Evolutionary conservation across 2,329 filamentous ascomycete species (phyloP).

Genomic region (Xylaria sp.): DNA sequence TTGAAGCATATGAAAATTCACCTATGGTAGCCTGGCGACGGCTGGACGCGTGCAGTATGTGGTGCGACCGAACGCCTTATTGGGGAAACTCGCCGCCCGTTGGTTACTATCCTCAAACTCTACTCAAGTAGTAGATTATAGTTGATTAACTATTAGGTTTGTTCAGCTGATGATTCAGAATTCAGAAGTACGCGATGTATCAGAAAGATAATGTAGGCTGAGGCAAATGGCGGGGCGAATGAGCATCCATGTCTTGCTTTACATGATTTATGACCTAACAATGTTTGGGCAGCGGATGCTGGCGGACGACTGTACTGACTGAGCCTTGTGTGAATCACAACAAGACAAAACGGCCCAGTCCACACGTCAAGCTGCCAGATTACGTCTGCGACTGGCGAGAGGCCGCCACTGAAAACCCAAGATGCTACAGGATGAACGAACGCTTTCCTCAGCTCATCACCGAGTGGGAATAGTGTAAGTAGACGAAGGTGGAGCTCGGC

Average conservation of each 20-base stretch:
- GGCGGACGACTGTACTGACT: not conserved
- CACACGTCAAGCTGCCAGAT: slow-evolving; percentile 10
- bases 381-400: slow-evolving; percentile 7
- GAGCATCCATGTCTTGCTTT: slow-evolving; percentile 6
- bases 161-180: slow-evolving; percentile 5
- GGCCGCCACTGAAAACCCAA: slow-evolving; percentile 1
- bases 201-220: slow-evolving; percentile 2
- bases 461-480: slow-evolving; percentile 12
- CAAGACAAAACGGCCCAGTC: not conserved
- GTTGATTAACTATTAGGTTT: not conserved
- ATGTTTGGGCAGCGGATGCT: not conserved
- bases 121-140: slow-evolving; percentile 1
- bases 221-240: slow-evolving; percentile 1
- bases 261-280: slow-evolving; percentile 10
- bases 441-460: slow-evolving; percentile 26
- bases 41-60: slow-evolving; percentile 14
- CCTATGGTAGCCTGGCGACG: not conserved
- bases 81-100: slow-evolving; percentile 1
- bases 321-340: not conserved
- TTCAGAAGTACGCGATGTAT: slow-evolving; percentile 17
- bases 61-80: slow-evolving; percentile 15
- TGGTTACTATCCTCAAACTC: not conserved
- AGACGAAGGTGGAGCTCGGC: slow-evolving; percentile 17
- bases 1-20: not conserved
- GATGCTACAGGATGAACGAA: not conserved